Conservation (phyloP, 306 rosid genomes). For the Trifolium pratense region DNA sequence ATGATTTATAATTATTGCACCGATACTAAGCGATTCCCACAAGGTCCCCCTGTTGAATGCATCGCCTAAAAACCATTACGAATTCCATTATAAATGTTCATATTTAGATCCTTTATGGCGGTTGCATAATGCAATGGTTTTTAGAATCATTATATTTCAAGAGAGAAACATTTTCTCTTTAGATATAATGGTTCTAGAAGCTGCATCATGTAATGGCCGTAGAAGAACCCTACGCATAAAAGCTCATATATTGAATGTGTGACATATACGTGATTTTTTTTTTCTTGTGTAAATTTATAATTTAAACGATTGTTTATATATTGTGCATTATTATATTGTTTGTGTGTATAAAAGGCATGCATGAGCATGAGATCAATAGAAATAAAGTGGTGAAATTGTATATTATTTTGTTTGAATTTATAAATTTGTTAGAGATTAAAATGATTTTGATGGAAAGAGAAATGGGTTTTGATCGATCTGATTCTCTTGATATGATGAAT, state of each 20-base stretch:
- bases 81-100: not conserved
- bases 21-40: constrained; percentile 56
- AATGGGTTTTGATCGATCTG: too few species aligned
- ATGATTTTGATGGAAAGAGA: not conserved
- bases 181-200: not conserved
- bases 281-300: not conserved
- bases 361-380: not conserved
- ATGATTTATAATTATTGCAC: constrained; percentile 64
- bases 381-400: not conserved
- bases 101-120: not conserved
- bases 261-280: not conserved
- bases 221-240: not conserved
- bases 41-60: constrained; percentile 51
- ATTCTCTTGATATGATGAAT: too few species aligned
- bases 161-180: not conserved
- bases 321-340: not conserved
- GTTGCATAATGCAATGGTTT: not conserved
- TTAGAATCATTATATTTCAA: not conserved
- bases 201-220: not conserved
- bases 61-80: not conserved
- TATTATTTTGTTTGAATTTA: not conserved
- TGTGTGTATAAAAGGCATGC: not conserved
- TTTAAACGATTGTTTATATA: not conserved
- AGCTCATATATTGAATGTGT: not conserved
- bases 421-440: not conserved